Conservation (phyloP, 2,329 filamentous ascomycete species). For the Tolypocladium sp. region DNA sequence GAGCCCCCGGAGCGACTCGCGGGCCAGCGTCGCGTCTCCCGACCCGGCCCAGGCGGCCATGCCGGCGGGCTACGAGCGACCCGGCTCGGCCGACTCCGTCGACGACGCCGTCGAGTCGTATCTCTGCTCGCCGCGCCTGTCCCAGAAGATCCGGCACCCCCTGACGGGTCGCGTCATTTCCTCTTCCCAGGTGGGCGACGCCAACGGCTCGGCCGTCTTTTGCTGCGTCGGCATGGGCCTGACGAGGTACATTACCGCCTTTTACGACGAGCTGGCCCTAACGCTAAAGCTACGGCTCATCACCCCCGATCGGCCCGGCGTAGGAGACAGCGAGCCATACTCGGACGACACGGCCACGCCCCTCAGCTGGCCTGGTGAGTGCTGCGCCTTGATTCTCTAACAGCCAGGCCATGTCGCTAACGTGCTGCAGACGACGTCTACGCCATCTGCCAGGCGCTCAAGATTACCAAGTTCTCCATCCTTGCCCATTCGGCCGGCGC, state of each 20-base stretch:
- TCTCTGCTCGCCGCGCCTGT: conserved; percentile 71
- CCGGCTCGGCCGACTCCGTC: conserved; percentile 73
- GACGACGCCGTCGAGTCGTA: conserved; percentile 84
- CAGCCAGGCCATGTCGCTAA: not conserved
- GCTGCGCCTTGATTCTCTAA: not conserved
- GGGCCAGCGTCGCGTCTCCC: conserved; percentile 14
- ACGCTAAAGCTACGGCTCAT: conserved; percentile 85
- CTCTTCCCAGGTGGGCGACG: conserved; percentile 93
- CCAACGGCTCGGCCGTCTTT: conserved; percentile 83
- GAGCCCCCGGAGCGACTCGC: conserved; percentile 31
- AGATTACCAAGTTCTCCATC: conserved; percentile 92
- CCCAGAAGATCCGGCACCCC: conserved; percentile 79
- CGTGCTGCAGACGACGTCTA: conserved; percentile 66
- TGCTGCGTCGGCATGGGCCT: conserved; percentile 97
- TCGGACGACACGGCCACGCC: conserved; percentile 75
- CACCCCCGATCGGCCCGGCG: conserved; percentile 86
- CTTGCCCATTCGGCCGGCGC: conserved; percentile 93
- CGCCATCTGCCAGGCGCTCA: conserved; percentile 83
- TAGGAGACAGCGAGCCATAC: conserved; percentile 85
- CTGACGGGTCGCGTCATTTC: conserved; percentile 82
- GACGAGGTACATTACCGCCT: conserved; percentile 90
- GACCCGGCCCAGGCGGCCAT: conserved; percentile 17
- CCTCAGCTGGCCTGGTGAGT: conserved; percentile 83
- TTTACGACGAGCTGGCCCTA: conserved; percentile 90
- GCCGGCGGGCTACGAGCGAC: conserved; percentile 58